A percentile compares a stretch with the other conserved stretches of the same genome.
phyloP scores from a whole-genome alignment of 345 rosid species.

The Populus deltoides region DNA sequence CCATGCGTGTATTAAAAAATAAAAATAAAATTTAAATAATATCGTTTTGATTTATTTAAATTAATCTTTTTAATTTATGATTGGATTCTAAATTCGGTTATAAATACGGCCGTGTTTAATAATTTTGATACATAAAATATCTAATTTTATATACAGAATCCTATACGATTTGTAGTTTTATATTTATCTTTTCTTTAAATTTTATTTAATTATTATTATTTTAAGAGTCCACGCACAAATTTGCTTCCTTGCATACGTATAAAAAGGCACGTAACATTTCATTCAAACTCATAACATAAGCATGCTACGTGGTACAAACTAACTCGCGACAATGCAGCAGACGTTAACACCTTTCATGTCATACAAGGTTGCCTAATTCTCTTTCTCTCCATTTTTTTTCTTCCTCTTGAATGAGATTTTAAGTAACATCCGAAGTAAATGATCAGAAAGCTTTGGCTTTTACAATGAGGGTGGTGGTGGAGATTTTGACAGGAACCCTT shows the following conservation, averaged over 20 bases:
- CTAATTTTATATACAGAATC: too few relatives aligned
- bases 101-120: too few relatives aligned
- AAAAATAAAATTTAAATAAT: too few relatives aligned
- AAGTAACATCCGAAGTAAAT: too few relatives aligned
- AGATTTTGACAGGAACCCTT: conserved; percentile 62
- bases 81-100: too few relatives aligned
- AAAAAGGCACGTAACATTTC: not conserved
- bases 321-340: conserved; percentile 23
- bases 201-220: too few relatives aligned
- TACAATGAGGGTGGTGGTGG: conserved; percentile 63
- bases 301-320: conserved; percentile 15
- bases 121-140: rapidly evolving
- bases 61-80: too few relatives aligned
- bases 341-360: conserved; percentile 16
- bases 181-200: too few relatives aligned
- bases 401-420: too few relatives aligned
- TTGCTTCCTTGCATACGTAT: not conserved
- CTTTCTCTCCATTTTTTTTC: not conserved
- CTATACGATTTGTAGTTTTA: too few relatives aligned
- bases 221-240: not conserved
- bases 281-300: conserved; percentile 9
- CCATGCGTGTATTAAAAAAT: too few relatives aligned
- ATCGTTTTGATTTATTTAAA: too few relatives aligned
- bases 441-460: not conserved
- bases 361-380: conserved; percentile 2